Conservation (phyloP, 2,329 filamentous ascomycete genomes). For the Penicillium sp. region DNA sequence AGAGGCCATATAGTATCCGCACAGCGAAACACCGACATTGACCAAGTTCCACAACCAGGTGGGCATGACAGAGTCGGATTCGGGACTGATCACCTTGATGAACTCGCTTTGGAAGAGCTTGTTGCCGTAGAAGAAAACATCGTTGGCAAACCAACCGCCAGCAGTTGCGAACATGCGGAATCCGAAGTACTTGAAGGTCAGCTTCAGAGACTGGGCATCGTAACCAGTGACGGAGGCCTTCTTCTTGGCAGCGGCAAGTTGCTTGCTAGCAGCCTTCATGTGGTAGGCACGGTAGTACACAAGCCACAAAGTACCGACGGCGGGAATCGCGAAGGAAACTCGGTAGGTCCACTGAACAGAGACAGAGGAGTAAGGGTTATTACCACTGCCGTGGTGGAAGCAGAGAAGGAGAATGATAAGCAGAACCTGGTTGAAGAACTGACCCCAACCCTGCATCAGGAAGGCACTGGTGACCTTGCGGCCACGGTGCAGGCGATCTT, state of each 20-base stretch:
- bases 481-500: conserved; percentile 91
- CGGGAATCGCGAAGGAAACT: conserved; percentile 86
- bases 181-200: conserved; percentile 80
- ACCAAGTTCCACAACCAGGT: conserved; percentile 90
- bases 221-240: conserved; percentile 87
- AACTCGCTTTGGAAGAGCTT: conserved; percentile 94
- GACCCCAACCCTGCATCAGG: conserved; percentile 98
- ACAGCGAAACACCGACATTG: conserved; percentile 82
- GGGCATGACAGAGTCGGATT: conserved; percentile 71
- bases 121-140: conserved; percentile 99
- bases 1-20: conserved; percentile 85
- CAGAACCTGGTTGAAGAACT: conserved; percentile 88
- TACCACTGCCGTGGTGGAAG: conserved; percentile 76
- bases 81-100: conserved; percentile 73
- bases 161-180: conserved; percentile 82
- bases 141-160: conserved; percentile 90
- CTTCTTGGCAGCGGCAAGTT: conserved; percentile 78
- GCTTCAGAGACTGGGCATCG: conserved; percentile 75
- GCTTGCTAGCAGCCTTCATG: conserved; percentile 84
- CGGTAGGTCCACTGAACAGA: conserved; percentile 88
- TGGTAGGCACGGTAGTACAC: conserved; percentile 95
- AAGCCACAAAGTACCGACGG: conserved; percentile 87
- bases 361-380: conserved; percentile 73
- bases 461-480: conserved; percentile 95
- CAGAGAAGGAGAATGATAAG: conserved; percentile 83